Evolutionary conservation across 257 asterid genomes (phyloP).

Genomic region (Solanum piurae): DNA sequence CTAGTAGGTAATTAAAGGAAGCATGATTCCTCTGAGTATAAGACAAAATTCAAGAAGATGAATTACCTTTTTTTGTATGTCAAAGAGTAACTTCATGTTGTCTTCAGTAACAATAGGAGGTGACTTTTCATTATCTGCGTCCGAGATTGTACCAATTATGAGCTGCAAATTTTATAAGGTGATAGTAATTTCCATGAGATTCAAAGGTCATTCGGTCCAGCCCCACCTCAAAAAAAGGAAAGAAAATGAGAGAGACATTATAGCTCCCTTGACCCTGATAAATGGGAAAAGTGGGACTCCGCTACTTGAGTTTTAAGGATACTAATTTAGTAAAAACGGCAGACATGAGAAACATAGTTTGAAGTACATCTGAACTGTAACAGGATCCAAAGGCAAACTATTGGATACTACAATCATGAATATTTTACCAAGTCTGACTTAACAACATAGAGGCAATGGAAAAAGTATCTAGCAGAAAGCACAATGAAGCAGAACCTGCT

Average conservation of each 20-base stretch:
- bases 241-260: neutral
- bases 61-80: slow-evolving; percentile 81
- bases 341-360: neutral
- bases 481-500: slow-evolving; percentile 50
- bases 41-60: neutral
- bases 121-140: slow-evolving; percentile 45
- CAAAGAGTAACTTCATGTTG: slow-evolving; percentile 79
- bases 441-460: neutral
- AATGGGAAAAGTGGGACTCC: neutral
- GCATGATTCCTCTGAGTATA: neutral
- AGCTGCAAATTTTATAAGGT: slow-evolving; percentile 52
- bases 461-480: neutral
- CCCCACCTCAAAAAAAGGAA: neutral
- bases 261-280: neutral
- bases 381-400: neutral
- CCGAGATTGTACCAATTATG: slow-evolving; percentile 74
- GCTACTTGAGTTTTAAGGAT: neutral
- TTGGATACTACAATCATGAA: neutral
- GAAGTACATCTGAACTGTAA: neutral
- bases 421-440: neutral
- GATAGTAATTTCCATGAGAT: slow-evolving; percentile 4
- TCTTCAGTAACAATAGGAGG: slow-evolving; percentile 84
- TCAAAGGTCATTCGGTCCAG: neutral
- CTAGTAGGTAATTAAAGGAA: neutral
- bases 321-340: neutral